These are phyloP conservation scores for Puccinia hordei DNA, from an alignment of 1,284 basidiomycete species.

Conservation along the genomic window DNA sequence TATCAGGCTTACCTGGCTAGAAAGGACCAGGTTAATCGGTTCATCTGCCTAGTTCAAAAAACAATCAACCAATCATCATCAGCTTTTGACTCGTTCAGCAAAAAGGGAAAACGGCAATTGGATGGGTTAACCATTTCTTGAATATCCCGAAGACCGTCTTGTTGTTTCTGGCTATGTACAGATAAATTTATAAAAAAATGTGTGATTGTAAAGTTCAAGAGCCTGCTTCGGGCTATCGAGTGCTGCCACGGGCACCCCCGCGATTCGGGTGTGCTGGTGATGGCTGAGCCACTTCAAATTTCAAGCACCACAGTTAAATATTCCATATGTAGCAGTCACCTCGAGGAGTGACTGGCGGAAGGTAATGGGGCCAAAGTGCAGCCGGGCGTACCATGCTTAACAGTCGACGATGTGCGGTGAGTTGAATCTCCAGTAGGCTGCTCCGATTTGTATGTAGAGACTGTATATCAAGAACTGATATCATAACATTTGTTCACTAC, in stretches of 20 bases:
- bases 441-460: neutral
- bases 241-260: no score
- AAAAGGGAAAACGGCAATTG: neutral
- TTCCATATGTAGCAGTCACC: no score
- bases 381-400: neutral
- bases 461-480: neutral
- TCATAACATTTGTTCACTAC: neutral
- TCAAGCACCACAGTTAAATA: no score
- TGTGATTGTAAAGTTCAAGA: no score
- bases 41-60: conserved; percentile 49
- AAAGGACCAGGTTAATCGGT: conserved; percentile 36
- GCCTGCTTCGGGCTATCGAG: no score
- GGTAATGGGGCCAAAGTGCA: no score
- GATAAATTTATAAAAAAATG: no score
- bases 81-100: neutral
- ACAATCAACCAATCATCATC: neutral
- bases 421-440: neutral
- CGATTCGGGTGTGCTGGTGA: no score
- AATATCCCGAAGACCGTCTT: neutral
- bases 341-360: no score
- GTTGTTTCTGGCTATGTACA: neutral
- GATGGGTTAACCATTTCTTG: conserved; percentile 36
- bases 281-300: no score
- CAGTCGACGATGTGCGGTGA: conserved; percentile 24
- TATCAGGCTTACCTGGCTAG: conserved; percentile 23